Percentiles rank a stretch among this genome's conserved stretches.
phyloP scores from a whole-genome alignment of 768 basidiomycete genomes.

The Obba rivulosa region DNA sequence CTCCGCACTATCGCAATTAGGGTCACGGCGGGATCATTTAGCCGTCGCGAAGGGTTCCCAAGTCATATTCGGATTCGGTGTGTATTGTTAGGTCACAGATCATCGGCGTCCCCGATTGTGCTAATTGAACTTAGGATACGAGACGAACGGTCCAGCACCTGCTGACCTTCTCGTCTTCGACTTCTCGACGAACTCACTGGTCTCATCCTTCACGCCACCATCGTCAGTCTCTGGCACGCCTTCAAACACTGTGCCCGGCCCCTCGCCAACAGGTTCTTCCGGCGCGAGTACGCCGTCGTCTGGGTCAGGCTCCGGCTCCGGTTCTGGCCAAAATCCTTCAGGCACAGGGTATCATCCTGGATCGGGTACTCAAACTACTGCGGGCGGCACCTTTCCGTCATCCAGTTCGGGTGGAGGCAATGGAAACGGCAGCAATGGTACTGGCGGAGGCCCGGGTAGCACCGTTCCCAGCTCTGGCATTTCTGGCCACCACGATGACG shows the following conservation, averaged over 20 bases:
- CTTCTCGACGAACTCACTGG: conserved; percentile 28
- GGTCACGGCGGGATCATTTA: conserved; percentile 67
- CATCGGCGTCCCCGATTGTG: background rate
- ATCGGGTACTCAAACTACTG: conserved; percentile 1
- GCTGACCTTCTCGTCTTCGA: conserved; percentile 52
- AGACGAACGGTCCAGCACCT: conserved; percentile 42
- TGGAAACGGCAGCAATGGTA: conserved; percentile 16
- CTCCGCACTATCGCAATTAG: conserved; percentile 49
- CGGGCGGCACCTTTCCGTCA: conserved; percentile 12
- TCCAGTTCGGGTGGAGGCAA: conserved; percentile 11
- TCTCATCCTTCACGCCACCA: conserved; percentile 34
- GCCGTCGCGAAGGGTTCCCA: conserved; percentile 55
- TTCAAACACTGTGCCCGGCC: conserved; percentile 20
- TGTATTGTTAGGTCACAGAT: conserved; percentile 20
- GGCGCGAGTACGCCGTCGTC: conserved; percentile 1
- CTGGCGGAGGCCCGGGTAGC: conserved; percentile 13
- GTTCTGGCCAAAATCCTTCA: conserved; percentile 7
- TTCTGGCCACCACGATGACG: conserved; percentile 17
- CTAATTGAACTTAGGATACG: conserved; percentile 24
- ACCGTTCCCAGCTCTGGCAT: conserved; percentile 2
- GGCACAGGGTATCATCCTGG: conserved; percentile 9
- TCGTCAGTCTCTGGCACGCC: conserved; percentile 18
- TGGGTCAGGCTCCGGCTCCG: conserved; percentile 3
- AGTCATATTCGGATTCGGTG: conserved; percentile 78
- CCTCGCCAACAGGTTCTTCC: conserved; percentile 14